Evolutionary conservation across 73 alveolate species (phyloP).

Genomic region (Paraurostyla sp.): DNA sequence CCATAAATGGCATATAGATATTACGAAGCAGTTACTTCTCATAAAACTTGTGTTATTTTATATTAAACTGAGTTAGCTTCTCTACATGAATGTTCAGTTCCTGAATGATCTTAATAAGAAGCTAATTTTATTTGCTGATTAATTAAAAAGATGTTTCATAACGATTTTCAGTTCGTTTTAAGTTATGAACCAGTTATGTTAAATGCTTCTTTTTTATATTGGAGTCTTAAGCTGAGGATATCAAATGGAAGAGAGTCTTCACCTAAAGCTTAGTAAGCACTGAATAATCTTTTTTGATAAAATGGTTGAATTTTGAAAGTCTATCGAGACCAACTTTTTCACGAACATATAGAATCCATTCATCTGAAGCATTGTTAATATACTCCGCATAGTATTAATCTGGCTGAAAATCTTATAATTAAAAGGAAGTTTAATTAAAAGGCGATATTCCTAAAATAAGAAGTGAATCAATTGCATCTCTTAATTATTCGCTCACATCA

Average conservation of each 20-base stretch:
- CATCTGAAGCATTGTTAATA: slow-evolving; percentile 9
- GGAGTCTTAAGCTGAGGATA: background rate
- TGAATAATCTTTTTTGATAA: background rate
- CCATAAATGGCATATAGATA: background rate
- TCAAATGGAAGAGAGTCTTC: background rate
- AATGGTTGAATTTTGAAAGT: slow-evolving; percentile 3
- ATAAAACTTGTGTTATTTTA: slow-evolving; percentile 1
- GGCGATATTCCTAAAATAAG: slow-evolving; percentile 17
- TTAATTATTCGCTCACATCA: background rate
- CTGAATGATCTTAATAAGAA: background rate
- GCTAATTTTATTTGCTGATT: background rate
- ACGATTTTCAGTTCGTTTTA: slow-evolving; percentile 22
- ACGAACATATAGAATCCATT: slow-evolving; percentile 15
- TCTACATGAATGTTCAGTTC: slow-evolving; percentile 18
- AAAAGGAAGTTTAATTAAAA: background rate
- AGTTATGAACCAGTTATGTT: background rate
- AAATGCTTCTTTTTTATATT: slow-evolving; percentile 19
- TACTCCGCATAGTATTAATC: background rate
- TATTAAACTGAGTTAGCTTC: slow-evolving; percentile 10
- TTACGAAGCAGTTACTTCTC: background rate
- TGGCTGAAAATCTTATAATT: background rate
- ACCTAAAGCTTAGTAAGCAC: background rate
- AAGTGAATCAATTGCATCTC: background rate
- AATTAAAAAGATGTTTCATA: slow-evolving; percentile 29
- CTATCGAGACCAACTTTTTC: slow-evolving; percentile 27